These are phyloP conservation scores for Geotrichum citri-aurantii DNA, from an alignment of 1,139 yeast genomes.

Conservation along the genomic window DNA sequence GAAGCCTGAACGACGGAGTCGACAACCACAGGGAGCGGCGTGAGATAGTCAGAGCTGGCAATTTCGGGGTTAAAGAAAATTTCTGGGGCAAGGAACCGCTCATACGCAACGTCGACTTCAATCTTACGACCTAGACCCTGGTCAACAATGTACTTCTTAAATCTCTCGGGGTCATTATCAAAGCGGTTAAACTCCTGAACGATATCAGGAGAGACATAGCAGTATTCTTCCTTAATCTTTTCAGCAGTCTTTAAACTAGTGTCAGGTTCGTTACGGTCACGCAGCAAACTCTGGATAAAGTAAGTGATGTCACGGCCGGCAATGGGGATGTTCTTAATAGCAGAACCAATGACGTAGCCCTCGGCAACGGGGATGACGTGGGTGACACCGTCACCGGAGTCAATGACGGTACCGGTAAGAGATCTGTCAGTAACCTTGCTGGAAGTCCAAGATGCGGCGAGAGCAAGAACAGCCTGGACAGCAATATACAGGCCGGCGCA, in stretches of 20 bases:
- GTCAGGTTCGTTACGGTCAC: constrained; percentile 96
- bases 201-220: constrained; percentile 96
- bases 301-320: constrained; percentile 97
- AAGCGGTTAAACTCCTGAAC: constrained; percentile 93
- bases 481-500: constrained; percentile 98
- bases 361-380: constrained; percentile 99
- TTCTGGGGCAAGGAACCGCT: constrained; percentile 95
- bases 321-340: constrained; percentile 93
- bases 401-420: constrained; percentile 95
- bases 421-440: constrained; percentile 93
- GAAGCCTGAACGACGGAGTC: constrained; percentile 93
- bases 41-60: constrained; percentile 87
- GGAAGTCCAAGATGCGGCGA: constrained; percentile 99
- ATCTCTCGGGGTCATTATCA: constrained; percentile 89
- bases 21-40: constrained; percentile 92
- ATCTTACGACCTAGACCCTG: constrained; percentile 61
- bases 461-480: constrained; percentile 95
- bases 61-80: constrained; percentile 98
- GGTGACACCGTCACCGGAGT: constrained; percentile 96
- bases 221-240: constrained; percentile 89
- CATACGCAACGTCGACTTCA: constrained; percentile 90
- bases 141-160: constrained; percentile 89
- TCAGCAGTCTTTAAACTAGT: constrained; percentile 94
- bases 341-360: constrained; percentile 96
- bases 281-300: constrained; percentile 83